Base-by-base conservation (phyloP, 2,329 filamentous ascomycete species). In the Volutella citrinella region DNA sequence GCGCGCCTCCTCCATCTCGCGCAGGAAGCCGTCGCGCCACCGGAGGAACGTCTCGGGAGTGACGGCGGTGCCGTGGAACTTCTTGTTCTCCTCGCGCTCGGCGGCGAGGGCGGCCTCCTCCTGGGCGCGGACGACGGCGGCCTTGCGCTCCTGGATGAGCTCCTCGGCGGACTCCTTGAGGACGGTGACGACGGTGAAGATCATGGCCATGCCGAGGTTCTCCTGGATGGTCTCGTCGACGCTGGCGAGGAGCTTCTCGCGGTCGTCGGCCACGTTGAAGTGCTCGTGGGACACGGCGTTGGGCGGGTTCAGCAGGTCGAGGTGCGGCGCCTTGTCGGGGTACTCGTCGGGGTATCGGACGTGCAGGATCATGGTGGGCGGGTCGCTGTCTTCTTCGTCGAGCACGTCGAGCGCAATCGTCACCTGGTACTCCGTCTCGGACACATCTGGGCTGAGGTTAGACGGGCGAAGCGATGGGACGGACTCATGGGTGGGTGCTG, bases 161-260 rank as follows among this genome's bases (percentile, higher is more conserved):
- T 82, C 74, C 68, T 98, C 93, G n/a, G 90, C 91, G 32, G 78
- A 74, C 39, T 98, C 93, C 59, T 96, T 97, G 40, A 98, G 68
- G 0, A 84, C 80, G 11, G 85, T 87, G 34, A 94, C 84, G 16
- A 98, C 69, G 0, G 91, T 88, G 64, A 97, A 98, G 2, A 98
- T 70, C 93, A 98, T 98, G 35, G 89, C 87, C 84, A 97, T 97
- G 43, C 93, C 93, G 40, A 97, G 66, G 50, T 90, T 97, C 62
- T 98, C 93, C 59, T 93, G 82, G 21, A 96, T 84, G 1, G 83
- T 86, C 12, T 84, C 80, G 23, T 79, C 63, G 10, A 97, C 70
- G 3, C 77, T 75, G 31, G 80, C 71, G 12, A 97, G 76, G 11
- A 98, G 78, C 32, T 66, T 64, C 13, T 78, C 72, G 57, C 87